These are phyloP conservation scores for Stachybotrys echinatus DNA, from an alignment of 2,329 filamentous ascomycete genomes.

Conservation along the genomic window DNA sequence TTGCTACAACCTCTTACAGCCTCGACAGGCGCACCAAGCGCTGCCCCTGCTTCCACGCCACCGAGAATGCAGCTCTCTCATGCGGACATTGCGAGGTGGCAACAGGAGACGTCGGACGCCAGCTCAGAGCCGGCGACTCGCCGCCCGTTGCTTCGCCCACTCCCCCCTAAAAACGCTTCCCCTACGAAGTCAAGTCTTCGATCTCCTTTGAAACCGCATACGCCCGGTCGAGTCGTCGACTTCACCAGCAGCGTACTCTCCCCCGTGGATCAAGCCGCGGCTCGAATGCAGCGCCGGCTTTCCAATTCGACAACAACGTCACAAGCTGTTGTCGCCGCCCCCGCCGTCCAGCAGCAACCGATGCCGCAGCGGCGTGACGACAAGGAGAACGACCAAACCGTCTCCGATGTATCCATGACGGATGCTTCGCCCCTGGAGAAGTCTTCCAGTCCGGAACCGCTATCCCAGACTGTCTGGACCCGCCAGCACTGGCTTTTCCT, in stretches of 20 bases:
- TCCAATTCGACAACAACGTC: conserved; percentile 16
- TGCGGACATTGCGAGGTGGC: conserved; percentile 36
- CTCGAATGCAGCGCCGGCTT: conserved; percentile 22
- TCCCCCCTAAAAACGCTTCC: conserved; percentile 46
- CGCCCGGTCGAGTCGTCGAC: conserved; percentile 53
- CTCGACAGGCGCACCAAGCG: neutral
- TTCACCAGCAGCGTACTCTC: conserved; percentile 48
- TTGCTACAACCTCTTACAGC: conserved; percentile 29
- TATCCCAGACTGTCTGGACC: conserved; percentile 42
- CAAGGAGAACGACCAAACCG: conserved; percentile 25
- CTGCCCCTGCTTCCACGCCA: conserved; percentile 22
- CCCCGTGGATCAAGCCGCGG: conserved; percentile 34
- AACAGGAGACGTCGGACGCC: conserved; percentile 30
- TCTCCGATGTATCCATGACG: conserved; percentile 18
- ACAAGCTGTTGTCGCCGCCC: conserved; percentile 8
- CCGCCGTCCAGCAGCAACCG: conserved; percentile 7
- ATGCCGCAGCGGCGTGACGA: conserved; percentile 13
- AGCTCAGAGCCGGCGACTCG: conserved; percentile 31
- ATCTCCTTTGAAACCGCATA: conserved; percentile 52
- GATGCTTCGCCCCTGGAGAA: conserved; percentile 19
- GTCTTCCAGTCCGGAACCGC: conserved; percentile 10
- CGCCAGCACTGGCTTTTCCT: conserved; percentile 49
- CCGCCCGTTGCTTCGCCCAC: conserved; percentile 38
- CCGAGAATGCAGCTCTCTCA: conserved; percentile 35
- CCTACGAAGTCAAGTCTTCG: conserved; percentile 53